These are phyloP conservation scores for Calonectria fujianensis DNA, from an alignment of 2,329 filamentous ascomycete species.

Conservation along the genomic window DNA sequence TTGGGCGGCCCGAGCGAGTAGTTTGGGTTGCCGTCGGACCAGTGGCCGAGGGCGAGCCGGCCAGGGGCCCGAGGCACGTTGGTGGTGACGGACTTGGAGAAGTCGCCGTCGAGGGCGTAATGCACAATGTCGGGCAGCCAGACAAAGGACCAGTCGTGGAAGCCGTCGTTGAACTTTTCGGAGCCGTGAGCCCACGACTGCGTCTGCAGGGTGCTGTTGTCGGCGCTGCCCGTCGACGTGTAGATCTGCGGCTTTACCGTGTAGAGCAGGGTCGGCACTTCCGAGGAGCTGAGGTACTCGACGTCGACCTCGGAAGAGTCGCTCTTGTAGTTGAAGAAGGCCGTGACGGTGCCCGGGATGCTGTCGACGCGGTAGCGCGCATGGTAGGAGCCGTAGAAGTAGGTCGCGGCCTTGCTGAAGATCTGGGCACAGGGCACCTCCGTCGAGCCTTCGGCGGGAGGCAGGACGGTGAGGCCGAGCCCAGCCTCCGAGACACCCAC, in stretches of 20 bases:
- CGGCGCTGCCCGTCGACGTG: background rate
- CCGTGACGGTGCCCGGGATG: conserved; percentile 22
- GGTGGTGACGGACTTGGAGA: background rate
- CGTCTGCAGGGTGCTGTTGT: conserved; percentile 2
- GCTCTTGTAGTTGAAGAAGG: conserved; percentile 32
- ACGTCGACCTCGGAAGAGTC: conserved; percentile 26
- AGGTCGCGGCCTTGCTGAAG: background rate
- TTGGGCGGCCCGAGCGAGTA: conserved; percentile 5
- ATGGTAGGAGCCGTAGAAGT: conserved; percentile 12
- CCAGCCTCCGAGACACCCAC: conserved; percentile 6
- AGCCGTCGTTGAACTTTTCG: background rate
- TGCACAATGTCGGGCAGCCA: conserved; percentile 8
- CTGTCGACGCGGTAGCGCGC: background rate
- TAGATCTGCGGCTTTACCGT: conserved; percentile 9
- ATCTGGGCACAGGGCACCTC: conserved; percentile 12
- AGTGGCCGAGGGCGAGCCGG: background rate
- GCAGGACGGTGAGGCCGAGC: conserved; percentile 19
- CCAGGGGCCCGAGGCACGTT: background rate
- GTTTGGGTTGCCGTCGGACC: conserved; percentile 10
- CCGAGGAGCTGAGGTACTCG: conserved; percentile 23
- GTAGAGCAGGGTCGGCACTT: conserved; percentile 12
- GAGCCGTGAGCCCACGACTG: background rate
- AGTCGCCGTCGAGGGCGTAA: background rate
- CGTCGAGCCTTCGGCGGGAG: background rate
- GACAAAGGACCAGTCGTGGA: conserved; percentile 13